Evolutionary conservation across 2,329 filamentous ascomycete species (phyloP), one percentile per base, ranked within the genome.

Genomic region (Ramularia endophylla): DNA sequence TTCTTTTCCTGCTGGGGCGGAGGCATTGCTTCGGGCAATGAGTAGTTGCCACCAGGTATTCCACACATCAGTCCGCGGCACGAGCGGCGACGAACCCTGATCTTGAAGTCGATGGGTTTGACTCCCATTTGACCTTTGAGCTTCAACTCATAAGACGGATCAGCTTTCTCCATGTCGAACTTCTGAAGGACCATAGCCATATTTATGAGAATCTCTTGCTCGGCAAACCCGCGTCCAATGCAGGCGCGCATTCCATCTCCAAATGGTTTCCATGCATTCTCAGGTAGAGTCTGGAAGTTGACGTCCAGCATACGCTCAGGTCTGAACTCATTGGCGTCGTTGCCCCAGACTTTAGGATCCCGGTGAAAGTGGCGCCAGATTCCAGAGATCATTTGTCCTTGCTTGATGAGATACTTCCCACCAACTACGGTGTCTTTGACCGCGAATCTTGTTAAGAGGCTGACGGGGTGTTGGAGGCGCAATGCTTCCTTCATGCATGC

Each of bases 401-500:
- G 46, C 8, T 52, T 57, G 31, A 70, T 53, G 6, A 58, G 45
- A 43, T 66, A 70, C 36, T 66, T 66, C 5, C 62, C 65, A 25
- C 53, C 63, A 2, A 65, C 25, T 8, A 48, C 33, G 11, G 43
- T 33, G 15, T 48, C 43, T 30, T 63, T 58, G 36, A 64, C 50
- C 2, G 42, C 43, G 13, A 29, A 22, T 3, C 43, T 36, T 2
- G 41, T 41, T n/a, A 36, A 34, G 1, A 40, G 36, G 9, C 31
- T 38, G 18, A 46, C 40, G 1, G 48, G 40, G 45, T 63, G 78
- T 75, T 0, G 71, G 68, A 1, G 75, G 74, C 0, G 76, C 74
- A 0, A 75, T 68, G 73, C 67, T 55, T 80, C 75, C 38, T 72
- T 69, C 18, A 79, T 58, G 18, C 78, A 58, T 25, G 69, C 77